Percentiles rank a stretch among this genome's conserved stretches.
phyloP scores from a whole-genome alignment of 768 basidiomycete species.

The Mycena olivaceomarginata region DNA sequence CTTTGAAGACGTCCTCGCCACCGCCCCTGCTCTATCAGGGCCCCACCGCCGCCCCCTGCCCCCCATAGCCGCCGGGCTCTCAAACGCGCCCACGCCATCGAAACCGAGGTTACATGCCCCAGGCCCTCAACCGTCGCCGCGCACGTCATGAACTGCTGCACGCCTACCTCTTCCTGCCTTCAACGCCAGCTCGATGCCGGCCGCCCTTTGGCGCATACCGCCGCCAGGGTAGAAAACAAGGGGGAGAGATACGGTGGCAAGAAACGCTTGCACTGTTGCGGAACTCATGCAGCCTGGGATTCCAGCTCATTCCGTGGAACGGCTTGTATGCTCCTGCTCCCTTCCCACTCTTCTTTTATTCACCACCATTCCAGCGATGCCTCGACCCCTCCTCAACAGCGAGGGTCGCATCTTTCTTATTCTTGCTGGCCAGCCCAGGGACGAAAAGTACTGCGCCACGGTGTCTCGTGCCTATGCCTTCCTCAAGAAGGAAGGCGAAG shows the following conservation, averaged over 20 bases:
- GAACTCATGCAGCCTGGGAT: conserved; percentile 1
- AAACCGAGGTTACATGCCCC: not conserved
- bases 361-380: no score
- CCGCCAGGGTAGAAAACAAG: not conserved
- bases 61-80: no score
- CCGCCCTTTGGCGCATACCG: not conserved
- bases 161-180: not conserved
- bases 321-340: not conserved
- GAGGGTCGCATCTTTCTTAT: no score
- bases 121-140: not conserved
- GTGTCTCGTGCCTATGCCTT: no score
- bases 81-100: not conserved
- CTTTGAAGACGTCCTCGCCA: not conserved
- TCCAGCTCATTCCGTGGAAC: conserved; percentile 4
- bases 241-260: not conserved
- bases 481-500: no score
- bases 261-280: not conserved
- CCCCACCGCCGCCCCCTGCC: not conserved
- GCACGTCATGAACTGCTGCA: not conserved
- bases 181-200: not conserved
- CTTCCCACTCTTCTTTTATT: no score
- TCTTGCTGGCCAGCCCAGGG: no score
- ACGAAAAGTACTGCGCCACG: no score
- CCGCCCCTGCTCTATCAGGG: not conserved
- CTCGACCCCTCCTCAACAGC: no score